Conservation (phyloP, 805 yeast species). For the Saturnispora saitoi region DNA sequence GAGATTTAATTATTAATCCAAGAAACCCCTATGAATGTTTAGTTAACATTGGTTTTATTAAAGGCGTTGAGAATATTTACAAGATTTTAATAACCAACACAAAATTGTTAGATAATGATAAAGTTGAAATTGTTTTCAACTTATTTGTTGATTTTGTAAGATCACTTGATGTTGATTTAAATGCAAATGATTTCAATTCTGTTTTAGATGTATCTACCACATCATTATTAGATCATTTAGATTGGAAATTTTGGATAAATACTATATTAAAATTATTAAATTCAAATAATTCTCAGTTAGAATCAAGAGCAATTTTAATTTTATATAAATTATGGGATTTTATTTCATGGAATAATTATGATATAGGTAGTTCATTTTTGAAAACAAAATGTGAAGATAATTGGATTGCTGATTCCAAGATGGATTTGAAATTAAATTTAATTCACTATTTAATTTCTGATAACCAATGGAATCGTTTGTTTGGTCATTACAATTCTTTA, state of each 20-base stretch:
- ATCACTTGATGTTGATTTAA: conserved; percentile 16
- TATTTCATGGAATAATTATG: conserved; percentile 34
- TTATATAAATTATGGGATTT: conserved; percentile 69
- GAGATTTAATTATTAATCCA: conserved; percentile 30
- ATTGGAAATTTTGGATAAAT: conserved; percentile 74
- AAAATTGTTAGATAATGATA: conserved; percentile 18
- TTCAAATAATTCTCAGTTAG: conserved; percentile 53
- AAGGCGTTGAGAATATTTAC: conserved; percentile 19
- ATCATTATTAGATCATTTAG: conserved; percentile 24
- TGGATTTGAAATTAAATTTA: conserved; percentile 40
- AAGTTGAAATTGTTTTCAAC: conserved; percentile 20
- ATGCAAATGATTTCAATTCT: not conserved
- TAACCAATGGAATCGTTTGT: conserved; percentile 44
- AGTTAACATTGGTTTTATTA: conserved; percentile 17
- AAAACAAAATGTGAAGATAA: not conserved
- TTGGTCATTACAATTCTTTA: conserved; percentile 75
- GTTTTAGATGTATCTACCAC: not conserved
- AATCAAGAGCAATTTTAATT: conserved; percentile 55
- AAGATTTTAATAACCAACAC: conserved; percentile 21
- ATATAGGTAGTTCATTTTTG: not conserved
- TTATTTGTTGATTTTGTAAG: conserved; percentile 20
- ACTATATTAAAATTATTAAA: conserved; percentile 50
- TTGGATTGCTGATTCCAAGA: conserved; percentile 33
- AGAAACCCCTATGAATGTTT: conserved; percentile 24
- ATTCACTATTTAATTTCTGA: conserved; percentile 46